These are phyloP conservation scores for Platanus orientalis DNA, from an alignment of 164 flowering plant genomes.

Conservation along the genomic window DNA sequence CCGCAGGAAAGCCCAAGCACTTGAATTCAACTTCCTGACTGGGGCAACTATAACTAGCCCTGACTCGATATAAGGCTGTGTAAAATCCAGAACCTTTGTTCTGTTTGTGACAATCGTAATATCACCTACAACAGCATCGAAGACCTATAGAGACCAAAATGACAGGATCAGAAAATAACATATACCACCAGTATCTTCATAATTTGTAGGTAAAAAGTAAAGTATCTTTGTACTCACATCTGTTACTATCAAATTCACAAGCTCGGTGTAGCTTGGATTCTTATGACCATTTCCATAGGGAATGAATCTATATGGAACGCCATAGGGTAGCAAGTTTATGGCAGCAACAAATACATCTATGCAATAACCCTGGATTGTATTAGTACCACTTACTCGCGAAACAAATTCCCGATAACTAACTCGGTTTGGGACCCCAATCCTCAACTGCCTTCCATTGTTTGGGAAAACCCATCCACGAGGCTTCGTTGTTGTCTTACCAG, in stretches of 20 bases:
- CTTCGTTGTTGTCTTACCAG: conserved; percentile 48
- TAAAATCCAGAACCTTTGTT: conserved; percentile 70
- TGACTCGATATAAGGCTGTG: conserved; percentile 76
- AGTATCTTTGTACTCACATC: conserved; percentile 58
- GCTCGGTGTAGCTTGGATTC: conserved; percentile 54
- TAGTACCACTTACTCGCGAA: conserved; percentile 35
- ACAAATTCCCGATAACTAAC: conserved; percentile 59
- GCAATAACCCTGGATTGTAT: conserved; percentile 60
- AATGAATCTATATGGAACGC: conserved; percentile 55
- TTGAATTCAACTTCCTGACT: conserved; percentile 38
- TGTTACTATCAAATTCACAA: conserved; percentile 41
- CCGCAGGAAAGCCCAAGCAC: conserved; percentile 70
- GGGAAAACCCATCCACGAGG: conserved; percentile 95
- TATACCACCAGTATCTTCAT: neutral
- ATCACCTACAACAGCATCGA: conserved; percentile 82
- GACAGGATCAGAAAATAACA: neutral
- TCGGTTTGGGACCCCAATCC: conserved; percentile 66
- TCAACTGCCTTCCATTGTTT: conserved; percentile 54
- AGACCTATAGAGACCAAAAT: conserved; percentile 33
- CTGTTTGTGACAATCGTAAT: conserved; percentile 65
- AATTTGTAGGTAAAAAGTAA: neutral
- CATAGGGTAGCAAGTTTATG: conserved; percentile 61
- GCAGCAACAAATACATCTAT: conserved; percentile 80
- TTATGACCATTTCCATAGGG: conserved; percentile 60
- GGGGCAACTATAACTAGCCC: conserved; percentile 88